Conservation (phyloP, 331 rosid genomes). For the Phaseolus coccineus region DNA sequence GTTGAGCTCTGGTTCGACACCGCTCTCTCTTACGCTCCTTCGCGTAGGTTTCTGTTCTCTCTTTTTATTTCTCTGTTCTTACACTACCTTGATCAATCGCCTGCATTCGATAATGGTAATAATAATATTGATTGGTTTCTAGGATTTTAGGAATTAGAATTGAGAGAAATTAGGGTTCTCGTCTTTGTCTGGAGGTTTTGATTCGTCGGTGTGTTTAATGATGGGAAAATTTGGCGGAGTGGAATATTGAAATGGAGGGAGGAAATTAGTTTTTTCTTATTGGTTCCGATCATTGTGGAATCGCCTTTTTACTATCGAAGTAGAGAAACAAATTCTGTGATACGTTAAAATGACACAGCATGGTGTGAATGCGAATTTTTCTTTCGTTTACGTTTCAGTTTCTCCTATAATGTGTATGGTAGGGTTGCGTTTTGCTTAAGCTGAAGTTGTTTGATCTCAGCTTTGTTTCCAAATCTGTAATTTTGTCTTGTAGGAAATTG, state of each 20-base stretch:
- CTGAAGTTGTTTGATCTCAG: background rate
- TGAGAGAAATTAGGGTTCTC: slow-evolving; percentile 13
- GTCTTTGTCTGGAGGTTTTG: background rate
- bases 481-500: background rate
- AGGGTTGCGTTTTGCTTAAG: background rate
- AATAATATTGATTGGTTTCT: background rate
- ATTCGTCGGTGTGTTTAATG: slow-evolving; percentile 2
- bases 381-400: background rate
- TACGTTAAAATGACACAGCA: background rate
- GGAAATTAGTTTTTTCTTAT: slow-evolving; percentile 13
- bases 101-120: background rate
- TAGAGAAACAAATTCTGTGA: background rate
- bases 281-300: background rate
- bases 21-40: slow-evolving; percentile 83
- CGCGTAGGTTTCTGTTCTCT: slow-evolving; percentile 65
- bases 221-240: background rate
- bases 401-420: background rate
- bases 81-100: background rate
- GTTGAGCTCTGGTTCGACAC: slow-evolving; percentile 94
- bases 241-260: background rate
- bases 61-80: background rate
- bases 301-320: background rate
- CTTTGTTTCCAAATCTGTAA: background rate
- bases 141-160: slow-evolving; percentile 27
- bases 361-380: background rate